phyloP scores from a whole-genome alignment of 1,284 basidiomycete genomes.

The Psilocybe mexicana region DNA sequence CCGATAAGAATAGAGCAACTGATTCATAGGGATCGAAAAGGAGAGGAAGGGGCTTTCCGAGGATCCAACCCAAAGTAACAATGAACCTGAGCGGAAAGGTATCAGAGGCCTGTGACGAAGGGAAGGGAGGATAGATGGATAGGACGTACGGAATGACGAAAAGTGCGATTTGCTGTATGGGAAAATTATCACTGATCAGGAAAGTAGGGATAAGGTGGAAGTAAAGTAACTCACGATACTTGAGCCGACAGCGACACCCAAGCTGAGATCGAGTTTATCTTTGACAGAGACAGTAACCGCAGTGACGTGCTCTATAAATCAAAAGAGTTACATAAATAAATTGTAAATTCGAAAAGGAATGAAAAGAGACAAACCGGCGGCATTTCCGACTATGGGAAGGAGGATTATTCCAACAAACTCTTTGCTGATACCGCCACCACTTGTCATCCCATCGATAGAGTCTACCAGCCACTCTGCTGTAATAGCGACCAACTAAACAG shows the following conservation, averaged over 20 bases:
- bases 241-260: conserved; percentile 88
- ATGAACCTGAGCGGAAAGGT: conserved; percentile 47
- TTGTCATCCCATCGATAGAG: conserved; percentile 68
- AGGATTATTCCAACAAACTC: conserved; percentile 88
- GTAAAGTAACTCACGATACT: conserved; percentile 65
- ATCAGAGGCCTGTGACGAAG: background rate
- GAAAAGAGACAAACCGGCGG: conserved; percentile 54
- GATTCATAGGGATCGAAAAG: conserved; percentile 71
- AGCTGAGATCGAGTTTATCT: conserved; percentile 71
- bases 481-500: conserved; percentile 62
- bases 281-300: conserved; percentile 88
- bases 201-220: background rate
- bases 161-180: conserved; percentile 77
- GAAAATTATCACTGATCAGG: conserved; percentile 5
- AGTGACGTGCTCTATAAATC: conserved; percentile 71
- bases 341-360: background rate
- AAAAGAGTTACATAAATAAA: background rate
- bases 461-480: conserved; percentile 88
- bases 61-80: conserved; percentile 62
- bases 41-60: conserved; percentile 65
- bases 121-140: no score
- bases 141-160: conserved; percentile 71
- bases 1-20: conserved; percentile 51
- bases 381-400: conserved; percentile 86
- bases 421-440: conserved; percentile 53